Percentiles rank a stretch among this genome's conserved stretches.
Evolutionary conservation across 73 alveolate genomes (phyloP).

Genomic region (Paramecium sonneborni): DNA sequence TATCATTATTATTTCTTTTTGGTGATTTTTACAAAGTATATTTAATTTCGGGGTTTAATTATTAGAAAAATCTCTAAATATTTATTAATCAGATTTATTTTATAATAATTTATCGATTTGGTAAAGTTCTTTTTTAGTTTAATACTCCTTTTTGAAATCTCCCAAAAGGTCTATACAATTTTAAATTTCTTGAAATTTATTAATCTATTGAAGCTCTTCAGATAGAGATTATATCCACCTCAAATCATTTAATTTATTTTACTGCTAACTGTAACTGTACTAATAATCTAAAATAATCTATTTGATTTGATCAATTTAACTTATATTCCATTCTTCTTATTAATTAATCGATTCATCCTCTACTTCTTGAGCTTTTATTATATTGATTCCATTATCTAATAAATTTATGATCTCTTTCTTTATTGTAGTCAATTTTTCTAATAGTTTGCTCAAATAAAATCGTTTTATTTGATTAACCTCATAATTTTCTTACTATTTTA

Average conservation of each 20-base stretch:
- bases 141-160: background rate
- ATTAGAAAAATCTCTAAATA: background rate
- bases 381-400: background rate
- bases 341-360: background rate
- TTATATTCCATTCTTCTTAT: too few species aligned
- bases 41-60: background rate
- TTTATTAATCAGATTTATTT: background rate
- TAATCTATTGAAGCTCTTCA: background rate
- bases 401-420: background rate
- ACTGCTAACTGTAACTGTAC: background rate
- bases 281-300: background rate
- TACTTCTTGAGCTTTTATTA: background rate
- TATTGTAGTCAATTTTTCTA: background rate
- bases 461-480: background rate
- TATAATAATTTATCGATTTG: background rate
- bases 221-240: background rate
- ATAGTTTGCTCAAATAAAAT: background rate
- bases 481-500: background rate
- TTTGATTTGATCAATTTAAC: background rate
- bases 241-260: background rate
- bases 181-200: background rate
- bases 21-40: background rate
- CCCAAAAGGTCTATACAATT: background rate
- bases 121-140: background rate
- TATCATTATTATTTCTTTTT: background rate